A percentile compares a stretch with the other conserved stretches of the same genome.
phyloP scores from a whole-genome alignment of 2,329 filamentous ascomycete species.

The Colletotrichum sp. region DNA sequence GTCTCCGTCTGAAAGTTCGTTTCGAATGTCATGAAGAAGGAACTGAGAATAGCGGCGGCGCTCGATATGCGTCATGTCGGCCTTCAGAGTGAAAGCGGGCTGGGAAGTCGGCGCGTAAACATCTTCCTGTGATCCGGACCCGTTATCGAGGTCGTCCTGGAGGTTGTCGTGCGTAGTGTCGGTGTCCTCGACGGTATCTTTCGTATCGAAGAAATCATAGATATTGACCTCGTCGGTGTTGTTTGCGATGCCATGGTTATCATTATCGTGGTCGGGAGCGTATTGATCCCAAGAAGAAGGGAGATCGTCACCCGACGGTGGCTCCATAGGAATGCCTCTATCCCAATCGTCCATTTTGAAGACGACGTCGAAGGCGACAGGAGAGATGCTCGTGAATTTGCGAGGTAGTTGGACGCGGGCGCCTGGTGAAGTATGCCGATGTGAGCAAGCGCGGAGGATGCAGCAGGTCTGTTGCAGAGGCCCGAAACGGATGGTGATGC shows the following conservation, averaged over 20 bases:
- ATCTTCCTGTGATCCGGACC: not conserved
- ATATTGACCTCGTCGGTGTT: not conserved
- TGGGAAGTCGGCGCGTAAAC: not conserved
- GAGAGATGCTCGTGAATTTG: not conserved
- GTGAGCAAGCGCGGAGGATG: not conserved
- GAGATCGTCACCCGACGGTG: not conserved
- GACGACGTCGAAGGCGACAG: not conserved
- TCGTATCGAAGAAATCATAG: not conserved
- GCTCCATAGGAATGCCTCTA: not conserved
- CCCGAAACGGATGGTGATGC: not conserved
- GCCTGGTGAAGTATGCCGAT: no score
- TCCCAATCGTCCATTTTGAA: not conserved
- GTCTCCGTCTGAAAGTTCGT: slow-evolving; percentile 37
- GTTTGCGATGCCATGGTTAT: not conserved
- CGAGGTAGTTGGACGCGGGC: not conserved
- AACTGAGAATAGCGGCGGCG: not conserved
- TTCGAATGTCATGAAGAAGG: slow-evolving; percentile 23
- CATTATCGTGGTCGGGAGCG: not conserved
- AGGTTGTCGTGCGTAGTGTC: not conserved
- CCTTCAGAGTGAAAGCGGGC: not conserved
- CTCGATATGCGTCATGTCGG: not conserved
- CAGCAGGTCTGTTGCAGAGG: not conserved
- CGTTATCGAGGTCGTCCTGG: not conserved
- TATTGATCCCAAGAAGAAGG: not conserved
- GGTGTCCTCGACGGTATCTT: not conserved